Evolutionary conservation across 164 flowering plant genomes (phyloP), one percentile per base, ranked within the genome.

Genomic region (Warburgia ugandensis): DNA sequence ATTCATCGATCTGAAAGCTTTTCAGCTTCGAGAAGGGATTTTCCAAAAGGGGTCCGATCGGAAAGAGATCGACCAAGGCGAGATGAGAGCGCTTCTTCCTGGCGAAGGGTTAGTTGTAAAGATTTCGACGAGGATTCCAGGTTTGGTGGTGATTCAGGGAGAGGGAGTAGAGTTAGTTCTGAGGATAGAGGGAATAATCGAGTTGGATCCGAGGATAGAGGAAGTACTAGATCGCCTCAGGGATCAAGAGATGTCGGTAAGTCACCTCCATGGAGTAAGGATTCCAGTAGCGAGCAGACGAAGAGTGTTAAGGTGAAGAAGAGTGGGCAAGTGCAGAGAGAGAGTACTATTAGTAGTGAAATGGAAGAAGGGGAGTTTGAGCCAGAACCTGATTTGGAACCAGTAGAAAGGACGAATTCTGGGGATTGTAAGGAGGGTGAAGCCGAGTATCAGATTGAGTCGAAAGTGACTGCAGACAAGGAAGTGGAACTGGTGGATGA

Each of bases 351-450:
- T 43, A 68, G 72, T 47, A 81, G 83, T 60, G 95, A 83, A 59
- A 85, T 79, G 81, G 97, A 84, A 67, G 94, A 86, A 73, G 96
- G 96, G 21, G 94, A 91, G 73, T 71, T 87, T 26, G 77, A 81
- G 61, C 86, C 84, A 4, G 89, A 78, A 27, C 66, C 75, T 12
- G 73, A 68, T 30, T 44, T 64, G 17, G 66, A 55, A 45, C 57
- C 66, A 23, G 68, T 37, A 13, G 42, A 64, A 21, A 56, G 45
- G 32, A 60, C 37, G 63, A 16, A 56, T 43, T 30, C 26, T 51
- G 27, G 68, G 59, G 41, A 30, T 31, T 0, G 35, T n/a, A n/a
- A 52, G 32, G 59, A 56, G 31, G 60, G 43, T 50, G 52, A 62
- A 32, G 44, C 20, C 22, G 69, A 64, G 32, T 17, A 48, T 19